A percentile compares a stretch with the other conserved stretches of the same genome.
phyloP scores from a whole-genome alignment of 2,329 filamentous ascomycete genomes.

The Ramularia collo-cygni region DNA sequence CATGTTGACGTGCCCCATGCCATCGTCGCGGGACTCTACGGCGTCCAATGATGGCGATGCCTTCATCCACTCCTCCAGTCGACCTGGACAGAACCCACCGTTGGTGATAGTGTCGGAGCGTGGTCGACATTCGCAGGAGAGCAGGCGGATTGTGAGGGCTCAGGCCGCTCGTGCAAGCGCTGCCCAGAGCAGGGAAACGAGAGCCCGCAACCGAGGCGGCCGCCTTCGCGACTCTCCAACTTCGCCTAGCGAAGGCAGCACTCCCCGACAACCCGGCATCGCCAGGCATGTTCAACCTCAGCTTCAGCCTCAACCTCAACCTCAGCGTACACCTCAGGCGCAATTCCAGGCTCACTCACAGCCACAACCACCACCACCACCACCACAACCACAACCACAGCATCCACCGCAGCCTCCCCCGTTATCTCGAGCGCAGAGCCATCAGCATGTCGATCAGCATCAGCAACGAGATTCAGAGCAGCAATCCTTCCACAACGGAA shows the following conservation, averaged over 20 bases:
- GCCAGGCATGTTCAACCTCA: neutral
- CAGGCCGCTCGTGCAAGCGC: slow-evolving; percentile 30
- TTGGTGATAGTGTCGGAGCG: slow-evolving; percentile 29
- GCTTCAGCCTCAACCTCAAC: neutral
- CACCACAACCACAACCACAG: too few relatives aligned
- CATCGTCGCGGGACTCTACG: slow-evolving; percentile 10
- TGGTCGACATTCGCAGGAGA: slow-evolving; percentile 26
- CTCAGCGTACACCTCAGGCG: slow-evolving; percentile 2
- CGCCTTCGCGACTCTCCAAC: slow-evolving; percentile 18
- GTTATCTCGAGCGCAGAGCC: neutral
- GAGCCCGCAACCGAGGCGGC: slow-evolving; percentile 28
- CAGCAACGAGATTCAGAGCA: slow-evolving; percentile 1
- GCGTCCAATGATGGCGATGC: slow-evolving; percentile 8
- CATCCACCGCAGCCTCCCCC: neutral
- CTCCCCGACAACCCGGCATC: too few relatives aligned
- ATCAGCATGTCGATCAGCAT: neutral
- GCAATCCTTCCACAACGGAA: too few relatives aligned
- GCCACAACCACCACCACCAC: slow-evolving; percentile 2
- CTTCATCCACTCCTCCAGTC: slow-evolving; percentile 1
- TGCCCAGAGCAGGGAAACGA: slow-evolving; percentile 27
- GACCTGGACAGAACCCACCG: slow-evolving; percentile 16
- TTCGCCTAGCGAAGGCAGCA: slow-evolving; percentile 7
- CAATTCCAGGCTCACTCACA: slow-evolving; percentile 2
- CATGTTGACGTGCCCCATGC: slow-evolving; percentile 5
- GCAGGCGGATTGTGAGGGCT: slow-evolving; percentile 27